Conservation (phyloP, 129 eudicot genomes). For the Ambrosia trifida region DNA sequence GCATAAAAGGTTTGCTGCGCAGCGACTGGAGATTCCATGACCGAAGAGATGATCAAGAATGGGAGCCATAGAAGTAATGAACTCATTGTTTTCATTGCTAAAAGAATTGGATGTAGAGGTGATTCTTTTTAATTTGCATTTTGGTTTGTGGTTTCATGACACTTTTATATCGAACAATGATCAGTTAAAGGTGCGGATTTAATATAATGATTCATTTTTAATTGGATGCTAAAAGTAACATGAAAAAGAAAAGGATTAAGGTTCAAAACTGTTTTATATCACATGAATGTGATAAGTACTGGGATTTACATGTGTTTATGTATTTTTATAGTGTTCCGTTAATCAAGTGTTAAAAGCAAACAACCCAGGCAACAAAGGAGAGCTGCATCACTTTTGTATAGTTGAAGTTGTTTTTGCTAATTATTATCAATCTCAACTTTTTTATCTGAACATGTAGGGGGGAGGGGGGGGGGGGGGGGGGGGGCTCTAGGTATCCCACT, state of each 20-base stretch:
- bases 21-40: not conserved
- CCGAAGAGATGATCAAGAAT: conserved; percentile 19
- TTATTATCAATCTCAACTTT: too few species aligned
- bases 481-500: too few species aligned
- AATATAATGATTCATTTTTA: not conserved
- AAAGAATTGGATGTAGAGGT: not conserved
- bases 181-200: not conserved
- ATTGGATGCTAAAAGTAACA: not conserved
- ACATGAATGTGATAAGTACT: too few species aligned
- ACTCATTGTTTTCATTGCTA: not conserved
- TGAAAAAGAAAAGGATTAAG: not conserved
- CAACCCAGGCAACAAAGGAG: too few species aligned
- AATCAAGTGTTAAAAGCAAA: too few species aligned
- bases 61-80: conserved; percentile 27
- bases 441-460: too few species aligned
- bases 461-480: too few species aligned
- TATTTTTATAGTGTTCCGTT: too few species aligned
- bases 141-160: not conserved
- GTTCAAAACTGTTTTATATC: too few species aligned
- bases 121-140: not conserved
- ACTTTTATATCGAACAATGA: not conserved
- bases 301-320: too few species aligned
- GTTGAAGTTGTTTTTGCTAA: too few species aligned
- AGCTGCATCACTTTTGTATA: too few species aligned
- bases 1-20: not conserved